phyloP scores from a whole-genome alignment of 352 stramenopile genomes.

The Saprolegnia diclina region DNA sequence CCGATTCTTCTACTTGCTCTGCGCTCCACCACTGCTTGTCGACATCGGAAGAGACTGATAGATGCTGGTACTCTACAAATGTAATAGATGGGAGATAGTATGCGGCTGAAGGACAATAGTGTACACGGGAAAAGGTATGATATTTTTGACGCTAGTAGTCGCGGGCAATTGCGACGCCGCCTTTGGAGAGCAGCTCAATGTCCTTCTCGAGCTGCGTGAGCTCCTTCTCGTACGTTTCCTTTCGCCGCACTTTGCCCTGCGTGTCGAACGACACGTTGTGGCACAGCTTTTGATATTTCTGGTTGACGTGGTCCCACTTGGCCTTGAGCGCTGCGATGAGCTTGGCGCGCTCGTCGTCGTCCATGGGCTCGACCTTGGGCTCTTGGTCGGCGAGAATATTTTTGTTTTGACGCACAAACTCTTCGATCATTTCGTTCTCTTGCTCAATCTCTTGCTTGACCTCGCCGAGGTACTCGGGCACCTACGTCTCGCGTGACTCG shows the following conservation, averaged over 20 bases:
- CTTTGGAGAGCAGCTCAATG: conserved; percentile 82
- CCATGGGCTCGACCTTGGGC: conserved; percentile 60
- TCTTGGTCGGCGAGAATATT: conserved; percentile 75
- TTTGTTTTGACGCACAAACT: conserved; percentile 86
- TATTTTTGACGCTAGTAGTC: conserved; percentile 21
- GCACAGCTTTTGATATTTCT: conserved; percentile 92
- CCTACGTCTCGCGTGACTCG: too few relatives aligned
- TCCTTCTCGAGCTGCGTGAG: conserved; percentile 89
- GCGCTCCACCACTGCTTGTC: too few relatives aligned
- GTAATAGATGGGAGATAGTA: too few relatives aligned
- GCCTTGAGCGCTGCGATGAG: conserved; percentile 88
- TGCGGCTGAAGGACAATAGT: too few relatives aligned
- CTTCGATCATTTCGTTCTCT: conserved; percentile 91
- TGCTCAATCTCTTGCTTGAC: conserved; percentile 90
- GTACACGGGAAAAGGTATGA: neutral
- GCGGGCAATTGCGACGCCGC: conserved; percentile 57
- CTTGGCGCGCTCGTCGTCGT: conserved; percentile 75
- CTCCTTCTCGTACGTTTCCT: conserved; percentile 89
- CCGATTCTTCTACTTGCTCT: too few relatives aligned
- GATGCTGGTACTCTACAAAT: neutral
- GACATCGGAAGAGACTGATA: too few relatives aligned
- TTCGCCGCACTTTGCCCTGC: conserved; percentile 87
- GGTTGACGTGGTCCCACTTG: conserved; percentile 92
- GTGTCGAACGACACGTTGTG: conserved; percentile 92
- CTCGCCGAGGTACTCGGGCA: conserved; percentile 86